phyloP scores from a whole-genome alignment of 805 yeast species.

The Saccharomycopsis microspora region DNA sequence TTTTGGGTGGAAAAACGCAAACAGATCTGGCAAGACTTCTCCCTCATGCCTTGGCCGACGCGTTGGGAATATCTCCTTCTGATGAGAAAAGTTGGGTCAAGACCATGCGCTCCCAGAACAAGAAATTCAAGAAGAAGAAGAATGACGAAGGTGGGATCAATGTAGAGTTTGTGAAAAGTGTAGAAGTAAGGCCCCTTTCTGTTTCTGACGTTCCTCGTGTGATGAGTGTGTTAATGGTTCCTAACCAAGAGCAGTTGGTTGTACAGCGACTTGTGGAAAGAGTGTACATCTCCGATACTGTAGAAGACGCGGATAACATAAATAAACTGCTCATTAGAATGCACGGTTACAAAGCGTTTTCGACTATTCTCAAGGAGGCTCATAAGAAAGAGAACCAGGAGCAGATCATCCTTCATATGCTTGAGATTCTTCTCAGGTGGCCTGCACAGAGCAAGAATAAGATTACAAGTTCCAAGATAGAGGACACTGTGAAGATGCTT shows the following conservation, averaged over 20 bases:
- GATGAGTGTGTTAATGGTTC: conserved; percentile 72
- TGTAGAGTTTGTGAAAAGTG: conserved; percentile 48
- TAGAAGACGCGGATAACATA: conserved; percentile 24
- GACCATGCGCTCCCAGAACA: conserved; percentile 38
- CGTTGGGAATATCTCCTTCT: conserved; percentile 61
- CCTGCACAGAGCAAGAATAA: conserved; percentile 70
- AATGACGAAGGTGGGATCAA: conserved; percentile 48
- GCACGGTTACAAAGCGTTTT: conserved; percentile 80
- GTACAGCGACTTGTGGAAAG: conserved; percentile 59
- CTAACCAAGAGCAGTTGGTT: conserved; percentile 49
- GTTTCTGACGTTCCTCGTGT: conserved; percentile 57
- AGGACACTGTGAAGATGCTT: conserved; percentile 42
- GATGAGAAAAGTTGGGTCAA: conserved; percentile 67
- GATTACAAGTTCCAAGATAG: conserved; percentile 64
- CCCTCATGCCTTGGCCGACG: conserved; percentile 77
- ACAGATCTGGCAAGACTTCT: conserved; percentile 79
- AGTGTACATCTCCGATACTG: conserved; percentile 39
- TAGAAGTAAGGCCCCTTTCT: conserved; percentile 40
- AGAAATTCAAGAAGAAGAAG: conserved; percentile 35
- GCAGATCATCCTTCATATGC: conserved; percentile 25
- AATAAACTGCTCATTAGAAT: conserved; percentile 54
- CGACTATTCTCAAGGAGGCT: conserved; percentile 38
- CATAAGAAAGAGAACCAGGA: not conserved
- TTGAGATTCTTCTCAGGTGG: conserved; percentile 51
- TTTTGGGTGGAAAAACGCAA: conserved; percentile 94